A percentile compares a stretch with the other conserved stretches of the same genome.
Evolutionary conservation across 371 early-diverging fungal genomes (phyloP).

Genomic region (Lichtheimia ramosa): DNA sequence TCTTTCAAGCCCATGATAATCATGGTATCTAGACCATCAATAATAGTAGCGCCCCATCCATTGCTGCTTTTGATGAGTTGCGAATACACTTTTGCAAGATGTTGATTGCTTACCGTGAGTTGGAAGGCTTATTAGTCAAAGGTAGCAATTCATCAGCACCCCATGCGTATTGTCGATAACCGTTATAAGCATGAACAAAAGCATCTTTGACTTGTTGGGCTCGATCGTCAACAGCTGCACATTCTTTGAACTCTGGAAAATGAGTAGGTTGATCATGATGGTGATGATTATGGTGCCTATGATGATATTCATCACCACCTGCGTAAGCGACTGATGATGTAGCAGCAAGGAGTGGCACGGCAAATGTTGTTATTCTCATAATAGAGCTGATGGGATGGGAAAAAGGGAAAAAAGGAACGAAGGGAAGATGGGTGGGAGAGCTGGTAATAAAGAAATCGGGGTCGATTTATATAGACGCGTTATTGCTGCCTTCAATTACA

Average conservation of each 20-base stretch:
- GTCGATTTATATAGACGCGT: too few relatives aligned
- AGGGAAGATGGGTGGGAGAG: neutral
- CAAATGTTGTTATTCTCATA: neutral
- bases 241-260: neutral
- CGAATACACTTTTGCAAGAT: too few relatives aligned
- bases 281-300: too few relatives aligned
- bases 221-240: neutral
- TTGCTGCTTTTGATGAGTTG: neutral
- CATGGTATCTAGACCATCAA: slow-evolving; percentile 87
- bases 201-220: slow-evolving; percentile 39
- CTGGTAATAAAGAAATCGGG: too few relatives aligned
- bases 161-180: slow-evolving; percentile 64
- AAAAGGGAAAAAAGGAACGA: neutral
- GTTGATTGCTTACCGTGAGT: slow-evolving; percentile 65
- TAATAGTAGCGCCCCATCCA: slow-evolving; percentile 53
- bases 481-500: too few relatives aligned
- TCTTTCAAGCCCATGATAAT: slow-evolving; percentile 74
- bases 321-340: neutral
- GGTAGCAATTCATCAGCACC: slow-evolving; percentile 62
- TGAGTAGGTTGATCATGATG: too few relatives aligned
- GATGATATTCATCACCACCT: neutral
- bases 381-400: neutral
- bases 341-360: neutral
- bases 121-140: slow-evolving; percentile 33
- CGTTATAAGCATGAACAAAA: slow-evolving; percentile 73